phyloP scores from a whole-genome alignment of 2,329 filamentous ascomycete species.

The Monosporascus sp. region DNA sequence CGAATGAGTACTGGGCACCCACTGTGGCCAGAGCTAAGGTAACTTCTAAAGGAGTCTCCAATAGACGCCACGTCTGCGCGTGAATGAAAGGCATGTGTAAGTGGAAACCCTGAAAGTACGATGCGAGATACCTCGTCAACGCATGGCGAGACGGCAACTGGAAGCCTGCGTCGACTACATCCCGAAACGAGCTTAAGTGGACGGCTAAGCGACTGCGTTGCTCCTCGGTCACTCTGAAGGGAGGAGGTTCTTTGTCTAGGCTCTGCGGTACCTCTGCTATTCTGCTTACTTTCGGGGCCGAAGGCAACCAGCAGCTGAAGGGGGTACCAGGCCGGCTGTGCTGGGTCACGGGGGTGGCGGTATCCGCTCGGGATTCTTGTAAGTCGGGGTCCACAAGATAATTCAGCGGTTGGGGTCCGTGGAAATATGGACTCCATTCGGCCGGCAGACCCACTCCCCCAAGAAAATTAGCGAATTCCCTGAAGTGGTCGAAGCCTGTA shows the following conservation, averaged over 20 bases:
- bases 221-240: conserved; percentile 26
- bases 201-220: conserved; percentile 22
- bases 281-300: conserved; percentile 26
- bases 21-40: conserved; percentile 28
- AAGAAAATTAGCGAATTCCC: conserved; percentile 33
- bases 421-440: conserved; percentile 34
- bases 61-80: conserved; percentile 27
- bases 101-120: conserved; percentile 33
- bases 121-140: conserved; percentile 29
- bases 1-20: conserved; percentile 34
- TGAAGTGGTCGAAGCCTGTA: conserved; percentile 25
- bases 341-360: conserved; percentile 6
- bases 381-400: conserved; percentile 16
- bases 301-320: conserved; percentile 33
- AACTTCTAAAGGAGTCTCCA: conserved; percentile 27
- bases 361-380: conserved; percentile 8
- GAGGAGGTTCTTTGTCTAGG: conserved; percentile 4
- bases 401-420: conserved; percentile 19
- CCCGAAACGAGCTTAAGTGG: conserved; percentile 22
- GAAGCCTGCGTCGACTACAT: conserved; percentile 24
- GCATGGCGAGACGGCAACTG: conserved; percentile 31
- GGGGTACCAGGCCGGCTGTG: conserved; percentile 26
- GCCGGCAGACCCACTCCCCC: conserved; percentile 32
- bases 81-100: conserved; percentile 35
- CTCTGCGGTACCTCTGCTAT: conserved; percentile 14